These are phyloP conservation scores for Alnus glutinosa DNA, from an alignment of 306 rosid genomes.

Conservation along the genomic window DNA sequence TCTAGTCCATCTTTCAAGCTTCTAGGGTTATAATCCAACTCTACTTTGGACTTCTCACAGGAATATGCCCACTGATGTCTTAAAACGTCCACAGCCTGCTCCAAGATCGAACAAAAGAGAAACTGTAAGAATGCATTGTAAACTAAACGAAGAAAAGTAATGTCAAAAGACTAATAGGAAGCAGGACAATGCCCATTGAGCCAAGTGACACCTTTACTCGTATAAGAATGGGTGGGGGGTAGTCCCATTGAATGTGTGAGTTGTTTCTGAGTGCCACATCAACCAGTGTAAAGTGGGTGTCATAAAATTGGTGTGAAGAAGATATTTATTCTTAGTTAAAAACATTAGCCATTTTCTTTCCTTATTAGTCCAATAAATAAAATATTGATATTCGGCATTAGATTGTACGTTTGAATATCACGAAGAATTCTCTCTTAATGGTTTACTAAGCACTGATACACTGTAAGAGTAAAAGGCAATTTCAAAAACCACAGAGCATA, in stretches of 20 bases:
- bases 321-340: not conserved
- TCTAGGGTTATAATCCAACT: conserved; percentile 61
- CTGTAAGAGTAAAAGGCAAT: not conserved
- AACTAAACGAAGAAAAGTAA: not conserved
- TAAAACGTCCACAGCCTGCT: conserved; percentile 69
- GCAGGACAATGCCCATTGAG: not conserved
- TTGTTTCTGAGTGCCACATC: not conserved
- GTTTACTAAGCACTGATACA: not conserved
- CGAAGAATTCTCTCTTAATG: not conserved
- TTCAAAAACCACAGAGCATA: conserved; percentile 39
- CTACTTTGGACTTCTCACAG: conserved; percentile 52
- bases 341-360: not conserved
- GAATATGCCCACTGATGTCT: conserved; percentile 83
- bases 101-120: conserved; percentile 27
- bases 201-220: not conserved
- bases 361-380: not conserved
- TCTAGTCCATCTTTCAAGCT: conserved; percentile 75
- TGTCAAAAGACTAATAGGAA: not conserved
- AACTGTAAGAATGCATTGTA: not conserved
- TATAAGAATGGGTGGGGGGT: not conserved
- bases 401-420: not conserved
- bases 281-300: too few relatives aligned
- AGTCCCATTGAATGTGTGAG: not conserved
- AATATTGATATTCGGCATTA: not conserved
- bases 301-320: too few relatives aligned